phyloP scores from a whole-genome alignment of 768 basidiomycete species.

The Neoboletus magnificus region DNA sequence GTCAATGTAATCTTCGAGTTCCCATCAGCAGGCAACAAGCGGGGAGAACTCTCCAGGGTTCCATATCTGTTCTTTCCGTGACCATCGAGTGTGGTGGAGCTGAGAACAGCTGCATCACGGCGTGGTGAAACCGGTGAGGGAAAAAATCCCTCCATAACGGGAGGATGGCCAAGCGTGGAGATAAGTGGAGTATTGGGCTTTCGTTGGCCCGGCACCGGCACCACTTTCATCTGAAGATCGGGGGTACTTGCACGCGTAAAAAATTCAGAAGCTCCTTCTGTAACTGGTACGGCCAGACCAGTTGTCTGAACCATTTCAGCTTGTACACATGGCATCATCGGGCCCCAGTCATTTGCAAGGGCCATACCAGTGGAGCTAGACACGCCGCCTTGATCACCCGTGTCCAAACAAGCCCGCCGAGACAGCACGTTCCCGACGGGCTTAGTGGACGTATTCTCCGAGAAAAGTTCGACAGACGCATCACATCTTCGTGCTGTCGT shows the following conservation, averaged over 20 bases:
- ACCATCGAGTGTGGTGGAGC: conserved; percentile 10
- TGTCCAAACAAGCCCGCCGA: not conserved
- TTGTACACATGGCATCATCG: not conserved
- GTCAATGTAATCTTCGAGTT: not conserved
- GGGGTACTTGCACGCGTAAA: not conserved
- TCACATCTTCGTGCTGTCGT: conserved; percentile 1
- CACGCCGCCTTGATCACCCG: conserved; percentile 2
- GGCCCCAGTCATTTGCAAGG: not conserved
- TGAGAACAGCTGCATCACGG: not conserved
- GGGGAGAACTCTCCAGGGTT: not conserved
- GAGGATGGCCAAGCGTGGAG: not conserved
- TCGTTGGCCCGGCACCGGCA: not conserved
- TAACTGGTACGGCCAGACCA: conserved; percentile 2
- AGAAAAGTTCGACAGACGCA: not conserved
- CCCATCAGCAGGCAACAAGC: not conserved
- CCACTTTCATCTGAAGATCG: not conserved
- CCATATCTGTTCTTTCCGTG: not conserved
- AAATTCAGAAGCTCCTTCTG: not conserved
- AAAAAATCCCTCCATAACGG: not conserved
- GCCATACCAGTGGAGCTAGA: conserved; percentile 10
- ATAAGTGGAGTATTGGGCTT: not conserved
- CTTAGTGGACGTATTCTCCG: not conserved
- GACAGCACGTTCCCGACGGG: not conserved
- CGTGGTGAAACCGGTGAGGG: not conserved
- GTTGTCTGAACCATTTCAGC: not conserved